A percentile compares a stretch with the other conserved stretches of the same genome.
Evolutionary conservation across 129 eudicot species (phyloP).

Genomic region (Silybum marianum): DNA sequence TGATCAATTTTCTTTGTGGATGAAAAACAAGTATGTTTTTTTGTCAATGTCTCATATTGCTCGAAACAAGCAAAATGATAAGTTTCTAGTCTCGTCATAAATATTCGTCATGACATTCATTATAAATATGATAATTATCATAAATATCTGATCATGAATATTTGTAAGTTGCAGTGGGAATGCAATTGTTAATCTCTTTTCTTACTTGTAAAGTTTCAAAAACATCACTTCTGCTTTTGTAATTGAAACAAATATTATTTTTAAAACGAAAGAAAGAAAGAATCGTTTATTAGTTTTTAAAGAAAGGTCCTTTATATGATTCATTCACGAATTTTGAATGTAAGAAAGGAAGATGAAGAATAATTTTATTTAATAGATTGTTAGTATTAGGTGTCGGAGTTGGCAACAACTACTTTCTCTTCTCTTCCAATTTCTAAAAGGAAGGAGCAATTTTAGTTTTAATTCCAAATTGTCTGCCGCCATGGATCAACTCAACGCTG

Average conservation of each 20-base stretch:
- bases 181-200: not conserved
- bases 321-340: too few relatives aligned
- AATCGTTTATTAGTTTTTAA: too few relatives aligned
- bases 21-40: not conserved
- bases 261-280: too few relatives aligned
- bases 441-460: not conserved
- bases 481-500: constrained; percentile 41
- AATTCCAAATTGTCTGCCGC: not conserved
- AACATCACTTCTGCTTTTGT: not conserved
- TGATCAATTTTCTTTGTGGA: not conserved
- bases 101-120: too few relatives aligned
- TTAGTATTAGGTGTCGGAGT: not conserved
- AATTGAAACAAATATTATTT: not conserved
- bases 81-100: too few relatives aligned
- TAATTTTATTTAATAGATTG: too few relatives aligned
- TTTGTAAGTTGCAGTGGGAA: too few relatives aligned
- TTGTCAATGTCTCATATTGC: not conserved
- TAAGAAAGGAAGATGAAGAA: too few relatives aligned
- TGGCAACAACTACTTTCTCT: not conserved
- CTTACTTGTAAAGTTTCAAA: not conserved
- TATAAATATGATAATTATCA: too few relatives aligned
- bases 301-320: too few relatives aligned
- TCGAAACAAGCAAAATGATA: too few relatives aligned
- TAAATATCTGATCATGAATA: too few relatives aligned
- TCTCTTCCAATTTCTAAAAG: constrained; percentile 21